Percentiles rank a stretch among this genome's conserved stretches.
These are phyloP conservation scores for Physcomitrium patens DNA, from an alignment of 225 moss, liverwort and hornwort genomes.

Conservation along the genomic window DNA sequence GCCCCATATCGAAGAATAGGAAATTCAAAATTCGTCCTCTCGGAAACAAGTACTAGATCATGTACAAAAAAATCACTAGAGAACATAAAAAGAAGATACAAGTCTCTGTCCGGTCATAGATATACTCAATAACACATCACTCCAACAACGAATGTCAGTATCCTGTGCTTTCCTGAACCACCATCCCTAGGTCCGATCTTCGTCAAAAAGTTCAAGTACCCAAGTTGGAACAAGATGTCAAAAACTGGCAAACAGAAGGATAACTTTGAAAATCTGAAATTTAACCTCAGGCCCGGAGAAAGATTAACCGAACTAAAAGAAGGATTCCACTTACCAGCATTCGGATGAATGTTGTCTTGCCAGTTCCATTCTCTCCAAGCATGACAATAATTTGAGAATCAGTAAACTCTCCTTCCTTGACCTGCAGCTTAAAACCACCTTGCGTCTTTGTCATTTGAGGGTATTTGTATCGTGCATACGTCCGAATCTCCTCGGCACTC, in stretches of 20 bases:
- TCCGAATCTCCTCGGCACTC: slow-evolving; percentile 91
- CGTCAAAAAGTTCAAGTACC: neutral
- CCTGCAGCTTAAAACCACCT: slow-evolving; percentile 87
- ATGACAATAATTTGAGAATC: slow-evolving; percentile 98
- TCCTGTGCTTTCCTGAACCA: too few species aligned
- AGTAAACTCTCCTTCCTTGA: slow-evolving; percentile 95
- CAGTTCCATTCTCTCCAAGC: slow-evolving; percentile 98
- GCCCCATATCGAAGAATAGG: too few species aligned
- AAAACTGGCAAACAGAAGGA: too few species aligned
- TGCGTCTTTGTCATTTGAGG: slow-evolving; percentile 91
- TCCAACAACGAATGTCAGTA: too few species aligned
- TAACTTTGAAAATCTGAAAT: too few species aligned
- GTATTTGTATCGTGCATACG: slow-evolving; percentile 92
- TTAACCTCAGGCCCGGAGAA: neutral
- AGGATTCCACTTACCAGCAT: slow-evolving; percentile 73
- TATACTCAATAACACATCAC: too few species aligned
- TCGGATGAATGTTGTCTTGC: slow-evolving; percentile 95
- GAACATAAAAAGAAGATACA: too few species aligned
- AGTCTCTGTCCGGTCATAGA: too few species aligned
- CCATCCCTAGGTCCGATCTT: too few species aligned
- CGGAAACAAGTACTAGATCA: too few species aligned
- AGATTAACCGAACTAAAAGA: neutral
- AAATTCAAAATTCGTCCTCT: too few species aligned
- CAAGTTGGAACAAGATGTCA: neutral
- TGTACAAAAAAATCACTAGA: too few species aligned